Evolutionary conservation across 1,139 yeast genomes (phyloP).

Genomic region (Eremothecium sinecaudum): DNA sequence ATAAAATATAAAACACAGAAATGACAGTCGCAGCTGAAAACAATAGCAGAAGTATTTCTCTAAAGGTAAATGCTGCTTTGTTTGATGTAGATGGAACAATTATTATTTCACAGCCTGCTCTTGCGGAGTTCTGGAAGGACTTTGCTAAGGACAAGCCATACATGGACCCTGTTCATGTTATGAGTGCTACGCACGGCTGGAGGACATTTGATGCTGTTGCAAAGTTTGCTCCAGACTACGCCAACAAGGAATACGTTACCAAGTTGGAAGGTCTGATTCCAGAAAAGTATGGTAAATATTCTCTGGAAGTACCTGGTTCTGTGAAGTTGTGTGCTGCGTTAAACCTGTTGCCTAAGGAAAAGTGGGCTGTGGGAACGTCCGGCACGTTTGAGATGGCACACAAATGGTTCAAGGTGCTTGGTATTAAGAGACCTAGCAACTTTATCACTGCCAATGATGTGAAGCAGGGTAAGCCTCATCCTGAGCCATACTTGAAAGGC

Average conservation of each 20-base stretch:
- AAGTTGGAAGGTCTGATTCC: slow-evolving; percentile 65
- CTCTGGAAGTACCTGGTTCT: slow-evolving; percentile 69
- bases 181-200: slow-evolving; percentile 72
- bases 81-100: slow-evolving; percentile 84
- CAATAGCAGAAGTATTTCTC: slow-evolving; percentile 12
- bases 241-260: slow-evolving; percentile 55
- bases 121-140: slow-evolving; percentile 72
- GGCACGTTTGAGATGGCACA: slow-evolving; percentile 71
- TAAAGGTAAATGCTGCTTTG: slow-evolving; percentile 37
- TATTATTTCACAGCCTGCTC: slow-evolving; percentile 73
- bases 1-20: too few species aligned
- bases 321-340: slow-evolving; percentile 41
- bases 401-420: slow-evolving; percentile 65
- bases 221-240: slow-evolving; percentile 67
- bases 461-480: slow-evolving; percentile 71
- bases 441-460: slow-evolving; percentile 78
- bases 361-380: slow-evolving; percentile 80
- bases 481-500: slow-evolving; percentile 67
- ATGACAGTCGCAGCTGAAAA: neutral
- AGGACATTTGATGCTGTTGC: slow-evolving; percentile 72
- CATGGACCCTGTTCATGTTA: slow-evolving; percentile 60
- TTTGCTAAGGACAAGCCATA: slow-evolving; percentile 62
- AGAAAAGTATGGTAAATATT: slow-evolving; percentile 58
- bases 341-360: slow-evolving; percentile 35
- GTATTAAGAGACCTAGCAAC: slow-evolving; percentile 53